phyloP scores from a whole-genome alignment of 2,329 filamentous ascomycete genomes.

The Ophiostoma sp. region DNA sequence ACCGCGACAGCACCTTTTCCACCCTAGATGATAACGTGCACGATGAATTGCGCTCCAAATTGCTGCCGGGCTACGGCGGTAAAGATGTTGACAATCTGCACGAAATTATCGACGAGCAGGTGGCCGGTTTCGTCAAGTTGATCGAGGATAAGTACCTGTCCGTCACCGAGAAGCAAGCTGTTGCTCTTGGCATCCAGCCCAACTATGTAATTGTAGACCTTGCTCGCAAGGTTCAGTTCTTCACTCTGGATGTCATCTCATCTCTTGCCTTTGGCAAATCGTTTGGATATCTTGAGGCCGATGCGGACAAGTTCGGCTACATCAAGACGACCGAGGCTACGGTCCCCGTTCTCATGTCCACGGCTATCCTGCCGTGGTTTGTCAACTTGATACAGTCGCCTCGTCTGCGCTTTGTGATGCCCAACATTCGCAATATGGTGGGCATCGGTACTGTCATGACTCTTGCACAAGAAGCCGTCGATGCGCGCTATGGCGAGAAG shows the following conservation, averaged over 20 bases:
- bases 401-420: conserved; percentile 33
- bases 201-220: conserved; percentile 35
- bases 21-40: conserved; percentile 45
- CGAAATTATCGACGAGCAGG: conserved; percentile 41
- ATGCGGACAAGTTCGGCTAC: conserved; percentile 44
- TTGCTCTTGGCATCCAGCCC: neutral
- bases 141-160: conserved; percentile 40
- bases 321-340: conserved; percentile 33
- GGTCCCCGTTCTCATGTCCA: conserved; percentile 41
- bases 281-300: conserved; percentile 45
- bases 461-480: conserved; percentile 28
- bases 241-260: conserved; percentile 53
- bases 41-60: conserved; percentile 36
- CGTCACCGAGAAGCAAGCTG: conserved; percentile 33
- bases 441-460: conserved; percentile 27
- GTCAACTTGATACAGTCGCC: conserved; percentile 38
- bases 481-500: conserved; percentile 24
- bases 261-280: conserved; percentile 45
- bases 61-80: conserved; percentile 31
- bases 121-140: conserved; percentile 42
- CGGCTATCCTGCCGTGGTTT: conserved; percentile 41
- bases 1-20: conserved; percentile 47
- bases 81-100: conserved; percentile 33
- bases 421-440: conserved; percentile 25
- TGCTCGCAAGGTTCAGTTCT: conserved; percentile 46